phyloP scores from a whole-genome alignment of 108 stramenopile species.

The Schizochytrium sp. region DNA sequence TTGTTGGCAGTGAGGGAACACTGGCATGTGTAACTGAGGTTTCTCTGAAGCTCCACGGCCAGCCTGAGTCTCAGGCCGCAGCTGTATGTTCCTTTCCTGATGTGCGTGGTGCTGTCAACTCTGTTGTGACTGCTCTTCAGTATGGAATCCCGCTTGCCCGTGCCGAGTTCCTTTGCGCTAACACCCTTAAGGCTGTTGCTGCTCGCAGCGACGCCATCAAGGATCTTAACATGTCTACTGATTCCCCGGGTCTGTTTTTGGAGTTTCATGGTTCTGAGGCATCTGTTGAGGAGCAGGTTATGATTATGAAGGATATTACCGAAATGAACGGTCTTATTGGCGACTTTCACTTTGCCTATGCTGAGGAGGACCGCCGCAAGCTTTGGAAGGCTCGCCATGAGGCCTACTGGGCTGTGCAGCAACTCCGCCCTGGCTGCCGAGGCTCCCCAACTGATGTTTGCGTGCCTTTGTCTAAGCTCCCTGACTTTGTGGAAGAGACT shows the following conservation, averaged over 20 bases:
- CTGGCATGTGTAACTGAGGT: conserved; percentile 86
- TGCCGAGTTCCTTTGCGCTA: conserved; percentile 85
- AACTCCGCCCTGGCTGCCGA: conserved; percentile 72
- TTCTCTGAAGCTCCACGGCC: conserved; percentile 87
- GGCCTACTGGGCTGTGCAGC: conserved; percentile 84
- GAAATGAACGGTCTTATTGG: conserved; percentile 73
- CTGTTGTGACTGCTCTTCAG: conserved; percentile 80
- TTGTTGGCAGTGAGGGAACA: conserved; percentile 90
- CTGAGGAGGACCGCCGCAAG: conserved; percentile 78
- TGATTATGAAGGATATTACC: conserved; percentile 72
- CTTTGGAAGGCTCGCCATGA: conserved; percentile 89
- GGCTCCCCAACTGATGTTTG: conserved; percentile 88
- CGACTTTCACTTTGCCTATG: conserved; percentile 76
- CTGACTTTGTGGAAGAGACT: conserved; percentile 80
- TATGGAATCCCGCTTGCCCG: conserved; percentile 79
- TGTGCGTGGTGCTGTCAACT: conserved; percentile 80
- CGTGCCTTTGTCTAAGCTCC: conserved; percentile 89
- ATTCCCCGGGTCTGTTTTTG: conserved; percentile 83
- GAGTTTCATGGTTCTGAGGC: conserved; percentile 82
- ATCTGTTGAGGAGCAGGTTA: conserved; percentile 27
- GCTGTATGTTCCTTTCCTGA: conserved; percentile 83
- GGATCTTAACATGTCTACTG: conserved; percentile 65
- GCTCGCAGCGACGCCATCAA: conserved; percentile 54
- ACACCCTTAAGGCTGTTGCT: conserved; percentile 82
- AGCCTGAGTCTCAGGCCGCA: conserved; percentile 79